Conservation (phyloP, 352 stramenopile species). For the Phytophthora capsici region DNA sequence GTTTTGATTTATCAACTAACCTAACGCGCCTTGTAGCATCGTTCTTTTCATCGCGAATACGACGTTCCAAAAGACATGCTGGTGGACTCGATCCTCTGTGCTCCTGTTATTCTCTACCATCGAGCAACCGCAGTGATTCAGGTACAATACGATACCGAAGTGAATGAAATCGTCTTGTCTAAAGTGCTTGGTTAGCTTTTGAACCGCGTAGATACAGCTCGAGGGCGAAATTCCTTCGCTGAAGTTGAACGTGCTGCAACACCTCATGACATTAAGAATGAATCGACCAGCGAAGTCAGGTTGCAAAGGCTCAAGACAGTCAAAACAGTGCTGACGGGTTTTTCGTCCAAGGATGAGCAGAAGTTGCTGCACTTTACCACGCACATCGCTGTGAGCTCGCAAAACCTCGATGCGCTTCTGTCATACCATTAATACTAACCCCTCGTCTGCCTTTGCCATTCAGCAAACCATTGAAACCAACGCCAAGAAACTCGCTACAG, state of each 20-base stretch:
- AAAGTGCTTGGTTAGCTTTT: constrained; percentile 41
- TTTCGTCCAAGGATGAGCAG: constrained; percentile 70
- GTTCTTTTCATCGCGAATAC: constrained; percentile 63
- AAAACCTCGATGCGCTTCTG: too few species aligned
- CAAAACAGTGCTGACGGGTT: constrained; percentile 41
- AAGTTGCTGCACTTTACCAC: constrained; percentile 71
- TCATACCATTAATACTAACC: neutral
- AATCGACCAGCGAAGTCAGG: constrained; percentile 46
- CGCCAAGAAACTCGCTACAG: constrained; percentile 41
- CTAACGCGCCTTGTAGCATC: constrained; percentile 40
- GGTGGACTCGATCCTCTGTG: constrained; percentile 65
- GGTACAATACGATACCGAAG: constrained; percentile 12
- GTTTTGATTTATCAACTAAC: neutral
- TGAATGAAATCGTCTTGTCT: neutral
- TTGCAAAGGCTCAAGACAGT: constrained; percentile 41
- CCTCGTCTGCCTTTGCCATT: neutral
- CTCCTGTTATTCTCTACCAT: constrained; percentile 59
- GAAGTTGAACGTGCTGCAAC: constrained; percentile 8
- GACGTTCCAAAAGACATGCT: constrained; percentile 57
- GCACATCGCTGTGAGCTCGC: constrained; percentile 46
- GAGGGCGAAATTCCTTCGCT: constrained; percentile 9
- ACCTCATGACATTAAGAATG: constrained; percentile 26
- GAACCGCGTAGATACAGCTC: constrained; percentile 50
- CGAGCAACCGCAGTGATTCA: constrained; percentile 66
- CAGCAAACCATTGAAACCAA: constrained; percentile 63